Evolutionary conservation across 441 rosid genomes (phyloP), one percentile per base, ranked within the genome.

Genomic region (Gossypium lobatum): DNA sequence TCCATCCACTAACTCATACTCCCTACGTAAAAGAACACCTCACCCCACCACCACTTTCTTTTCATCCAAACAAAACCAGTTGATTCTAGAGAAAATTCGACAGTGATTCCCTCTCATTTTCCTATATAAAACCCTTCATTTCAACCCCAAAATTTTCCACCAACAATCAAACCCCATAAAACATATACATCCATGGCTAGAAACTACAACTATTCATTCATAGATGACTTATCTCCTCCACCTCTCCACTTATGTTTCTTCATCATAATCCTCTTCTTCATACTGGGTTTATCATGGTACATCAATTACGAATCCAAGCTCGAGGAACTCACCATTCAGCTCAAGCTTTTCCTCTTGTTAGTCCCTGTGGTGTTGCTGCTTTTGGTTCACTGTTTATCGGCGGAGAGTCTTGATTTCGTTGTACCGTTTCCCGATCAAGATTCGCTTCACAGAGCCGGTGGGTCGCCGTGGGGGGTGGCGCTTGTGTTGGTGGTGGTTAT

Each of bases 401-500:
- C 77, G 4, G 26, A 50, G 0, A 75, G 82, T 17, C 73, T 85
- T 31, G 37, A 31, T 66, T 74, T 81, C 13, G 54, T 80, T 20
- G 45, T 81, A n/a, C 88, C 87, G 0, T 72, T 77, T 6, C 93
- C 93, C 3, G 95, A 88, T 76, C 82, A 66, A 59, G 95, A 93
- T 52, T 83, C 93, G 0, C 81, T 91, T 14, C 97, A 91, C 67
- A 77, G 88, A 52, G 93, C 90, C 0, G 98, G 97, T 31, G 88
- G 88, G 6, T 84, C 93, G 1, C 92, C 95, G 4, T 93, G 95
- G 95, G 97, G 95, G 0, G 93, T 91, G 6, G 98, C 93, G 0
- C 82, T 87, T 9, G 66, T 93, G 79, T 92, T 93, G 18, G 85
- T 88, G 2, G 46, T 93, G 53, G 86, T 93, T 39, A 23, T 93